Evolutionary conservation across 2,329 filamentous ascomycete genomes (phyloP).

Genomic region (Coniochaeta sp.): DNA sequence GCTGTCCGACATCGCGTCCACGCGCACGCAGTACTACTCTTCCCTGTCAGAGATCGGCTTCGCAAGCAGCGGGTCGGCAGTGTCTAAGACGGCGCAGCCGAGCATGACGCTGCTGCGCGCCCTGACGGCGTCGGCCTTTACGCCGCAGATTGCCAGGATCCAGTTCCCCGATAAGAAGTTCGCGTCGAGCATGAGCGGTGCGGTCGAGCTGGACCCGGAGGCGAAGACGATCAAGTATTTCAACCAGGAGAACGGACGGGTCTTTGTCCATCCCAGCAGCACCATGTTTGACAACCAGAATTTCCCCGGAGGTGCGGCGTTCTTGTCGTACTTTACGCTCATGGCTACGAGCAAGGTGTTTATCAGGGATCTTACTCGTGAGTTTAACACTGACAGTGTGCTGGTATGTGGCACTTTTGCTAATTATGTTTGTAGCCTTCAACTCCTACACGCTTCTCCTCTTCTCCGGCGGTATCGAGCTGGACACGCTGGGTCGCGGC

Average conservation of each 20-base stretch:
- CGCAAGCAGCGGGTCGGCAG: conserved; percentile 20
- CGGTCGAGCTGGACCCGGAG: conserved; percentile 89
- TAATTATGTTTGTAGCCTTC: conserved; percentile 52
- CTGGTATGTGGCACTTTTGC: not conserved
- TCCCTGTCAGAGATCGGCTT: conserved; percentile 84
- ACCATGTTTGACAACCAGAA: conserved; percentile 77
- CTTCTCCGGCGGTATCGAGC: conserved; percentile 75
- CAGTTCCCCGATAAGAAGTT: conserved; percentile 96
- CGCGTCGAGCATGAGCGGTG: conserved; percentile 75
- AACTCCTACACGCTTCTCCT: conserved; percentile 83
- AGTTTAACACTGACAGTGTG: conserved; percentile 28
- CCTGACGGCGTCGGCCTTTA: conserved; percentile 65
- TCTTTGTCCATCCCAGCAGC: conserved; percentile 88
- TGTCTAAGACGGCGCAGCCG: conserved; percentile 7
- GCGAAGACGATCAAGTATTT: conserved; percentile 90
- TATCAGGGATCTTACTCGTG: conserved; percentile 81
- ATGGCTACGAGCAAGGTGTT: conserved; percentile 91
- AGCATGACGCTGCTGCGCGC: conserved; percentile 54
- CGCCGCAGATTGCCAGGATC: conserved; percentile 85
- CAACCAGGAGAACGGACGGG: conserved; percentile 73
- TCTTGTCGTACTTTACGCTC: conserved; percentile 85
- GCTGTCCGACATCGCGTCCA: conserved; percentile 80
- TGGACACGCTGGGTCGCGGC: conserved; percentile 82
- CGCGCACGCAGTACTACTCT: conserved; percentile 75
- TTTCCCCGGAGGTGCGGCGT: conserved; percentile 67